These are phyloP conservation scores for Exserohilum rostratum DNA, from an alignment of 2,329 filamentous ascomycete species.

Conservation along the genomic window DNA sequence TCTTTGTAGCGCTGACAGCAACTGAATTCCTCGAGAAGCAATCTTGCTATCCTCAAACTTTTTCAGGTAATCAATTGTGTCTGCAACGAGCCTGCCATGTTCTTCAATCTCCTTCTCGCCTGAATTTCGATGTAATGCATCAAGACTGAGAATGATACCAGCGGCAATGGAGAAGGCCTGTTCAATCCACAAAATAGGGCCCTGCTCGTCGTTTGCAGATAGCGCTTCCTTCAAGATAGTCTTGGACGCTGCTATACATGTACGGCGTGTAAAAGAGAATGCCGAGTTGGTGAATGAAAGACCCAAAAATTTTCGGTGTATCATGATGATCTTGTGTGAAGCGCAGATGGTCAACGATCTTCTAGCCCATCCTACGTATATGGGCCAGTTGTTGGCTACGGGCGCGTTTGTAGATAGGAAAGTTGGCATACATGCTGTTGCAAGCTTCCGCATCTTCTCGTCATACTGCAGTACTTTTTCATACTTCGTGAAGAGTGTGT, in stretches of 20 bases:
- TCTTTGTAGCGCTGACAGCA: slow-evolving; percentile 12
- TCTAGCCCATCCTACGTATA: slow-evolving; percentile 48
- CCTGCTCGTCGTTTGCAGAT: slow-evolving; percentile 38
- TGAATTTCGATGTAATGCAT: slow-evolving; percentile 42
- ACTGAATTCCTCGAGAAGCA: slow-evolving; percentile 19
- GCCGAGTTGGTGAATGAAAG: slow-evolving; percentile 48
- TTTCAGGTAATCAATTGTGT: slow-evolving; percentile 16
- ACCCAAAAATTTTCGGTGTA: slow-evolving; percentile 49
- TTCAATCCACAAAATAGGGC: slow-evolving; percentile 50
- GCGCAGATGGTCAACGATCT: slow-evolving; percentile 47
- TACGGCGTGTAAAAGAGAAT: slow-evolving; percentile 48
- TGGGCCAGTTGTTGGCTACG: slow-evolving; percentile 42
- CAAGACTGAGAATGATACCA: slow-evolving; percentile 49
- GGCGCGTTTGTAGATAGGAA: slow-evolving; percentile 42
- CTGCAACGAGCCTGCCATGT: slow-evolving; percentile 12
- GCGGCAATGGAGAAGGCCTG: slow-evolving; percentile 52
- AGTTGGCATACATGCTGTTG: slow-evolving; percentile 40
- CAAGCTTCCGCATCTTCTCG: slow-evolving; percentile 45
- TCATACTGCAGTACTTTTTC: slow-evolving; percentile 50
- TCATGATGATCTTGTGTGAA: slow-evolving; percentile 52
- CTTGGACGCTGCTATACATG: slow-evolving; percentile 49
- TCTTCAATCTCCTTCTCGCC: slow-evolving; percentile 16
- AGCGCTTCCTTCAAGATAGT: slow-evolving; percentile 50
- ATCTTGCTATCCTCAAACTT: slow-evolving; percentile 18
- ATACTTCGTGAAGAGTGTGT: slow-evolving; percentile 50